These are phyloP conservation scores for Penicillium sp. DNA, from an alignment of 2,329 filamentous ascomycete genomes.

Conservation along the genomic window DNA sequence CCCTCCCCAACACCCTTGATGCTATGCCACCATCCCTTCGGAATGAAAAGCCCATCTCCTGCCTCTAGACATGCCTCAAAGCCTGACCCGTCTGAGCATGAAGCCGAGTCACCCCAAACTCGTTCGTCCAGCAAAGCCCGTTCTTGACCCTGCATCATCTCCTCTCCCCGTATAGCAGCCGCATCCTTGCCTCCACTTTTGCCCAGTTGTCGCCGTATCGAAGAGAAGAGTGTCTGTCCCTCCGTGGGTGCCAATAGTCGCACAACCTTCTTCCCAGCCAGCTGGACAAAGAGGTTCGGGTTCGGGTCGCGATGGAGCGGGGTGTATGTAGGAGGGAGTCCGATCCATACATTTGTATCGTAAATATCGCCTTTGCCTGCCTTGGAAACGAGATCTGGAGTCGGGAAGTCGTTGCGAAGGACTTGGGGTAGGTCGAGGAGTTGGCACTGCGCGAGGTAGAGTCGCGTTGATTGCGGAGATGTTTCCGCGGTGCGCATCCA, in stretches of 20 bases:
- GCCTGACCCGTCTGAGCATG: conserved; percentile 24
- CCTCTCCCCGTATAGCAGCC: conserved; percentile 67
- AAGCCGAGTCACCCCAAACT: conserved; percentile 62
- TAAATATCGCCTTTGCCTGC: conserved; percentile 84
- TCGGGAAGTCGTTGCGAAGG: conserved; percentile 67
- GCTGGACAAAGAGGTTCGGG: conserved; percentile 85
- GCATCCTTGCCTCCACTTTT: conserved; percentile 34
- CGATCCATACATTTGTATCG: conserved; percentile 83
- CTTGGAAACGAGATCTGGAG: conserved; percentile 62
- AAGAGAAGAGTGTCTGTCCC: conserved; percentile 66
- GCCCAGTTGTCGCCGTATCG: conserved; percentile 45
- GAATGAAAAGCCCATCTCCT: conserved; percentile 77
- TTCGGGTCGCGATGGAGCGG: conserved; percentile 93
- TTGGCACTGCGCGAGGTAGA: conserved; percentile 86
- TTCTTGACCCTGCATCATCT: conserved; percentile 89
- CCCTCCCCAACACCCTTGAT: conserved; percentile 64
- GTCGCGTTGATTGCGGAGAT: conserved; percentile 33
- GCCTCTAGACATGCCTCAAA: conserved; percentile 59
- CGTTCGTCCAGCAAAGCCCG: conserved; percentile 64
- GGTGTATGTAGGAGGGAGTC: conserved; percentile 81
- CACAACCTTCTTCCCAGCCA: conserved; percentile 71
- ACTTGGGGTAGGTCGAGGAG: conserved; percentile 66
- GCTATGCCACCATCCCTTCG: conserved; percentile 85
- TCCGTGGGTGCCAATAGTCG: conserved; percentile 67
- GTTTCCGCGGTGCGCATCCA: conserved; percentile 42